Evolutionary conservation across 805 yeast genomes (phyloP), one percentile per base, ranked within the genome.

Genomic region (Yarrowia sp.): DNA sequence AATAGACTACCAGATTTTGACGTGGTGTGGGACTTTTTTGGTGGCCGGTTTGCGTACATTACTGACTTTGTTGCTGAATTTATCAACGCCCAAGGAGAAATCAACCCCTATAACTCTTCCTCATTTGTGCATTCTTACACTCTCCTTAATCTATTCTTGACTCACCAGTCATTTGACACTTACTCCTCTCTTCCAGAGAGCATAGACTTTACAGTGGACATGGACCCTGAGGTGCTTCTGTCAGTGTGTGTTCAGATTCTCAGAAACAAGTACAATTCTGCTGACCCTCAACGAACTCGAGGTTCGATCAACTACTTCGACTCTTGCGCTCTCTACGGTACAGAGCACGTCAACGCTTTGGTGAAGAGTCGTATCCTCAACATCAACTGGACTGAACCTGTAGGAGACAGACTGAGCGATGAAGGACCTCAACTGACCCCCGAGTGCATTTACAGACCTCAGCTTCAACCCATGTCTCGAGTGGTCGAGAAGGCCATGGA

Each of bases 1-100:
- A 41, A 64, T 43, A 71, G 68, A 42, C 67, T 71, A 5, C 70
- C 72, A 3, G 46, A 58, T 5, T 71, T 71, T 56, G 71, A 69
- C 8, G 68, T 32, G 2, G 58, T 71, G n/a, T 71, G 73, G 73
- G 72, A 71, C 41, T 48, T 56, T 43, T 71, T 71, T 36, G 73
- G 73, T 16, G 73, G 73, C 14, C 63, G 72, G 15, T 64, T 70
- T 12, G 70, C 70, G 14, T 70, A 71, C 53, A 70, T 71, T 56
- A 19, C 71, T 1, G 71, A 71, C 32, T 71, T 56, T 56, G 61
- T 71, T 26, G 49, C 71, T n/a, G 72, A 71, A 43, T 71, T 71
- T 45, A 71, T 71, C 46, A 71, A 71, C 15, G 53, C 70, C 9
- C 59, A 71, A 19, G 73, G 73, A 10, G 52, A 70, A 14, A 43